Percentiles rank a stretch among this genome's conserved stretches.
These are phyloP conservation scores for Leptographium lundbergii DNA, from an alignment of 2,329 filamentous ascomycete species.

Conservation along the genomic window DNA sequence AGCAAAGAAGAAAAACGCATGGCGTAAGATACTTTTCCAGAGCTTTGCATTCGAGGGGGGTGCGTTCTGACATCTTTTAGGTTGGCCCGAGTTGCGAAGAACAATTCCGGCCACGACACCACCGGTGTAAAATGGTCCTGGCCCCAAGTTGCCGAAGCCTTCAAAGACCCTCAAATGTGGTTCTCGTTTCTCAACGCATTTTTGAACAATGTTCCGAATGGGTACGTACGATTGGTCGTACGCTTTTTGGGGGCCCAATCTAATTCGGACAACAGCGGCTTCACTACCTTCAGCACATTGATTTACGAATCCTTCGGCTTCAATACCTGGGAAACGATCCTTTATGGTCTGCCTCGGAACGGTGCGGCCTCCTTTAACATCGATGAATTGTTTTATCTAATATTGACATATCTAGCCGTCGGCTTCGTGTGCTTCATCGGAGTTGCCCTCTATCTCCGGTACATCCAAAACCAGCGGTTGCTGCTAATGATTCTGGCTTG, in stretches of 20 bases:
- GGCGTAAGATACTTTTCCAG: constrained; percentile 8
- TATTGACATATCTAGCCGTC: background rate
- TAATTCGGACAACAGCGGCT: constrained; percentile 5
- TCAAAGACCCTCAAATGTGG: constrained; percentile 1
- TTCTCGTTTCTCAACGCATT: constrained; percentile 1
- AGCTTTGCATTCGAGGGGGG: background rate
- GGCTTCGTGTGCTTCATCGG: background rate
- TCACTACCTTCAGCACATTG: constrained; percentile 9
- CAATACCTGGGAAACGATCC: constrained; percentile 1
- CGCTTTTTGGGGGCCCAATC: too few species aligned
- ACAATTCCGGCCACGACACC: background rate
- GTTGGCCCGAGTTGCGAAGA: background rate
- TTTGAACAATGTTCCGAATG: background rate
- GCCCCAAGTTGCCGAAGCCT: background rate
- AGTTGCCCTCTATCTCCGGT: background rate
- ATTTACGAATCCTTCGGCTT: constrained; percentile 10
- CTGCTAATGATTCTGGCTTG: constrained; percentile 24
- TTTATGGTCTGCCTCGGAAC: constrained; percentile 7
- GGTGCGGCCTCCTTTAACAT: background rate
- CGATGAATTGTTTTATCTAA: too few species aligned
- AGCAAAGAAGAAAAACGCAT: constrained; percentile 22
- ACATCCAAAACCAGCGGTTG: constrained; percentile 1
- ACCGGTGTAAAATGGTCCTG: background rate
- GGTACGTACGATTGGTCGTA: background rate
- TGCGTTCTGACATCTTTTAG: background rate